Base-by-base conservation (phyloP, 768 basidiomycete species). In the Agaricus subrufescens region DNA sequence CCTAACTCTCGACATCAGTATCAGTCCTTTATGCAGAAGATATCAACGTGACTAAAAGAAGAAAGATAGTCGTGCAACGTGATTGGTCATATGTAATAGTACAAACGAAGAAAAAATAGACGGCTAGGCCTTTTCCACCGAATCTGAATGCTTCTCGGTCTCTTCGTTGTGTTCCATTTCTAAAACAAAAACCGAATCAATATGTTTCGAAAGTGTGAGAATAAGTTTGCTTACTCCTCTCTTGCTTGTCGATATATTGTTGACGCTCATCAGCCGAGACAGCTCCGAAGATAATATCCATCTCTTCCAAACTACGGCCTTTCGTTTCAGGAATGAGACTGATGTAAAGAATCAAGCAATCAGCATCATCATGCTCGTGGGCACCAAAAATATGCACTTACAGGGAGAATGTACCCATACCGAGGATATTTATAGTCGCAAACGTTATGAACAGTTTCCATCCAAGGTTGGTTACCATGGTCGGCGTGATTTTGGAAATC, bases 371-470 rank as follows among this genome's bases (percentile, higher is more conserved):
- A 58, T 8, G 19, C 25, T 19, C 29, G 26, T 26, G 12, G 40
- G 40, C 14, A 26, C n/a, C 26, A 48, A 50, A 11, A 39, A 27
- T 40, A 46, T 7, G 39, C 4, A 68, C 79, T 62, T 58, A 88
- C 84, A 86, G 65, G 0, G 87, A 73, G 67, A 92, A 91, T 11
- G 74, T 66, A 30, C 73, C 84, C 84, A 89, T 86, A 15, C 79
- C 89, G 34, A 73, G 81, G 40, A 90, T 74, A 69, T 91, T 89
- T 69, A 91, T 79, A 25, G 87, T 73, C 1, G 75, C 89, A 64
- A 90, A 91, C 78, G 89, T 81, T 62, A 91, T 68, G 74, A 90
- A 91, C 50, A 90, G 73, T 70, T 90, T 89, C 70, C 79, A 91
- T 0, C 85, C 85, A 6, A 91, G 71, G 53, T 75, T 69, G 0